phyloP scores from a whole-genome alignment of 306 rosid genomes.

The Cercis canadensis region DNA sequence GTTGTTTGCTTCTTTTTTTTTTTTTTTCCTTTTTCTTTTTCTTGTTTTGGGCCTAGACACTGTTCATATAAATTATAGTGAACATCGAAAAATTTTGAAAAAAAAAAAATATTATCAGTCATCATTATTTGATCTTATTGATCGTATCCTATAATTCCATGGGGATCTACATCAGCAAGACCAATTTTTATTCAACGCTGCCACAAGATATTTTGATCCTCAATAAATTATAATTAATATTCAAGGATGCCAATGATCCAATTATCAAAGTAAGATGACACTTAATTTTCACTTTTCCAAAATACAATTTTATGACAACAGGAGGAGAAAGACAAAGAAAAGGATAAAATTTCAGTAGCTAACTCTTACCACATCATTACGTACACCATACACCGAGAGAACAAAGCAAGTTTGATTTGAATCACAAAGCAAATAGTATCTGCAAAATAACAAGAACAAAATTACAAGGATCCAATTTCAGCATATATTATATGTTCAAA shows the following conservation, averaged over 20 bases:
- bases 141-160: neutral
- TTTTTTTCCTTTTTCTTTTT: neutral
- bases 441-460: slow-evolving; percentile 48
- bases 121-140: neutral
- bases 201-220: no score
- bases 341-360: slow-evolving; percentile 24
- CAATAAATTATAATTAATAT: no score
- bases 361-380: slow-evolving; percentile 69
- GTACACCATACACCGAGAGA: slow-evolving; percentile 79
- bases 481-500: neutral
- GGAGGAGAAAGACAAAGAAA: neutral
- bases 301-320: slow-evolving; percentile 11
- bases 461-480: slow-evolving; percentile 25
- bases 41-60: neutral
- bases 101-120: neutral
- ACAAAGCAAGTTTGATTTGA: slow-evolving; percentile 74
- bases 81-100: neutral
- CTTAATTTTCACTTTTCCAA: neutral
- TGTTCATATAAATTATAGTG: neutral
- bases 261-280: slow-evolving; percentile 1
- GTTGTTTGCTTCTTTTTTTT: neutral
- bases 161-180: slow-evolving; percentile 16
- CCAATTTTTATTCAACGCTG: slow-evolving; percentile 16
- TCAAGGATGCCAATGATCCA: slow-evolving; percentile 15
- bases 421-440: slow-evolving; percentile 86